Evolutionary conservation across 176 grass and related monocot genomes (phyloP).

Genomic region (Triticum urartu): DNA sequence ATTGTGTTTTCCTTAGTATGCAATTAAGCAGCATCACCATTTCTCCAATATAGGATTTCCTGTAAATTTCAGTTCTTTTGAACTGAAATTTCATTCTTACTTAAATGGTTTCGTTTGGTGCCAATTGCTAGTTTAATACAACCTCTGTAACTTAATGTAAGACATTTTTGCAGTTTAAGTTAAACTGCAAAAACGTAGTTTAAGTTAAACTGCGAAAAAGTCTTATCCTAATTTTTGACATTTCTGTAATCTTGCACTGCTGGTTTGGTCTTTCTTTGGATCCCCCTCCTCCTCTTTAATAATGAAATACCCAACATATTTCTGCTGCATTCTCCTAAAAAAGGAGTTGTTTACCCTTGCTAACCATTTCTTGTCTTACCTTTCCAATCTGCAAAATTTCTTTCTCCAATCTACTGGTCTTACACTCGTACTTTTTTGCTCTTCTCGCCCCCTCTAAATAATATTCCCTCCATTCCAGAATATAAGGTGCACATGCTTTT

Average conservation of each 20-base stretch:
- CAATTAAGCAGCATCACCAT: background rate
- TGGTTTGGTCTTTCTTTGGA: background rate
- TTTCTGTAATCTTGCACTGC: background rate
- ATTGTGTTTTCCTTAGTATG: background rate
- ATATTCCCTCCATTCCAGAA: too few relatives aligned
- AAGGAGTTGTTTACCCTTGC: background rate
- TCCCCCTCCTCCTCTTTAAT: background rate
- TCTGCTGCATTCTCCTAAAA: background rate
- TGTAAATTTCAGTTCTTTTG: background rate
- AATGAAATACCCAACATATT: background rate
- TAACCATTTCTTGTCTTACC: background rate
- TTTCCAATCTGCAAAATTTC: background rate
- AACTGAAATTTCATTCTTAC: background rate
- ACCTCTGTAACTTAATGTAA: too few relatives aligned
- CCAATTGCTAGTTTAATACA: background rate
- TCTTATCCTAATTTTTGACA: background rate
- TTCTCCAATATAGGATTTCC: background rate
- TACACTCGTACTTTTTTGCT: background rate
- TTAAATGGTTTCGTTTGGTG: background rate
- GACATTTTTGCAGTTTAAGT: too few relatives aligned
- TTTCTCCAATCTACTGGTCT: background rate
- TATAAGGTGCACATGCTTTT: too few relatives aligned
- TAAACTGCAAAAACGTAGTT: too few relatives aligned
- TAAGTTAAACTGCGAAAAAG: too few relatives aligned
- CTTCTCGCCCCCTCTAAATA: background rate